phyloP scores from a whole-genome alignment of 768 basidiomycete genomes.

The Crucibulum laeve region DNA sequence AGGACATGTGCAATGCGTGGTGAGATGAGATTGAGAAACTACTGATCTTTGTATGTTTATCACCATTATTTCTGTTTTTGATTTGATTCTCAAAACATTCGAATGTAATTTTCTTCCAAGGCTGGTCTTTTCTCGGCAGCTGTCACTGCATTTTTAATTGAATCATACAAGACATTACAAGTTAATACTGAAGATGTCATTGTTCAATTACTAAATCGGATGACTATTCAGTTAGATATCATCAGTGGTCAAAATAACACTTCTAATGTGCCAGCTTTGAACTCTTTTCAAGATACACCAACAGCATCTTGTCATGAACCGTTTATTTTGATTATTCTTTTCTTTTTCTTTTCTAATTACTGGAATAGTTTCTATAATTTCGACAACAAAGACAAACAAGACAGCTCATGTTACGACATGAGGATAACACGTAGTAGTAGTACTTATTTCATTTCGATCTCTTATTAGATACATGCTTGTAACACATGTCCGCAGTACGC shows the following conservation, averaged over 20 bases:
- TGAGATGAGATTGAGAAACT: conserved; percentile 4
- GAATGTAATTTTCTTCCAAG: background rate
- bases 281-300: background rate
- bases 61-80: no score
- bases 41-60: conserved; percentile 5
- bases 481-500: no score
- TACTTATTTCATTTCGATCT: no score
- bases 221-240: background rate
- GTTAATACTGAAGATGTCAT: background rate
- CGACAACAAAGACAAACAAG: no score
- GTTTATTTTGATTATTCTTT: no score
- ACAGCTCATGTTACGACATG: no score
- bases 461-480: no score
- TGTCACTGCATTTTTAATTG: background rate
- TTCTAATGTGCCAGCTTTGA: background rate
- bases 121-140: conserved; percentile 3
- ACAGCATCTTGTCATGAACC: no score
- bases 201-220: background rate
- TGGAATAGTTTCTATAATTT: no score
- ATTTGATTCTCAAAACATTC: background rate
- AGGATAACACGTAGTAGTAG: no score
- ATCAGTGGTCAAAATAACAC: background rate
- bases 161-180: conserved; percentile 2
- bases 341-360: no score
- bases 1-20: conserved; percentile 5